Base-by-base conservation (phyloP, 805 yeast species). In the Hagleromyces aurorensis region DNA sequence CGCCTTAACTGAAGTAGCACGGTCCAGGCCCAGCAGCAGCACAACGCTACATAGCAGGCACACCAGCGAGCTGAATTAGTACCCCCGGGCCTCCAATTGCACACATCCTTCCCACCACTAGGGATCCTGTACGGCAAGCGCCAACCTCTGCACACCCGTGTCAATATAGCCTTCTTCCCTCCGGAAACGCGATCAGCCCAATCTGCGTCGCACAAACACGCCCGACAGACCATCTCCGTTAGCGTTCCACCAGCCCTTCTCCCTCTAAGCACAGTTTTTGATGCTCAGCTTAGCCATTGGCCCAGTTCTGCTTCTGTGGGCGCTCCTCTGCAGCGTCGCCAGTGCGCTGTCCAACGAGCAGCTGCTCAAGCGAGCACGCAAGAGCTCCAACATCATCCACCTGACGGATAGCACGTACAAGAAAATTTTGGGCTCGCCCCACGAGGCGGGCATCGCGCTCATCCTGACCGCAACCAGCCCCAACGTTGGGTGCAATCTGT, bases 401-500 rank as follows among this genome's bases (percentile, higher is more conserved):
- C 48, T 84, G 34, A 73, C 69, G n/a, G 85, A 77, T 46, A 56
- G 55, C 25, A 83, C 76, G 51, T 81, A 62, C 49, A 65, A 71
- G 40, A 55, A 60, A 10, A 50, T 78, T 13, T 59, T 84, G 32
- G 60, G 60, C 15, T 83, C 84, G 4, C 71, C 75, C 13, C 68
- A 89, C 47, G 70, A 69, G 22, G 85, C 84, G 45, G 75, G 72
- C 54, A 68, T 79, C 21, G 49, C 82, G n/a, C 65, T 81, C 8
- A 65, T 78, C 33, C 59, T 89, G 37, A 81, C 96, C 0, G 85
- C 96, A 3, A 70, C 78, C 7, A 68, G 76, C 27, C 67, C 84
- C 2, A 72, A 72, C 37, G 70, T 87, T 48, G 83, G 82, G 8
- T 91, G 98, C 61, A 62, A 63, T 1, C 62, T 82, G 29, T 91